These are phyloP conservation scores for Mucuna pruriens DNA, from an alignment of 306 rosid species.

Conservation along the genomic window DNA sequence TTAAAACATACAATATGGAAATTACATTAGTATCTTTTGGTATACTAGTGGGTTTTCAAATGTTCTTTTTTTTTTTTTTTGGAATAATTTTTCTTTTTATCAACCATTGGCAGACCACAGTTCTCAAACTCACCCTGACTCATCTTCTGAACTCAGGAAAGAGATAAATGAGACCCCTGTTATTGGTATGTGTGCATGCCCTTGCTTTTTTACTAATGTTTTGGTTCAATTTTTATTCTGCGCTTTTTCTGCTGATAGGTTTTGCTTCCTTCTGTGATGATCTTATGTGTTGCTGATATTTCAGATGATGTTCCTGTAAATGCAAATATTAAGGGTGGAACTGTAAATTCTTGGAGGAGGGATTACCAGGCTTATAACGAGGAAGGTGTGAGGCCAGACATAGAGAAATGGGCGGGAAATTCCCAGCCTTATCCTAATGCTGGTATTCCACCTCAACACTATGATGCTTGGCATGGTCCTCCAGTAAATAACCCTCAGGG, in stretches of 20 bases:
- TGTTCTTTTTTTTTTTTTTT: slow-evolving; percentile 6
- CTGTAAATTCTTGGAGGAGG: slow-evolving; percentile 66
- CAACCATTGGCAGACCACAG: slow-evolving; percentile 53
- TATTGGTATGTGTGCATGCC: slow-evolving; percentile 58
- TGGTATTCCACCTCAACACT: slow-evolving; percentile 71
- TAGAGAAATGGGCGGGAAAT: slow-evolving; percentile 87
- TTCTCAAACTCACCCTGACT: slow-evolving; percentile 64
- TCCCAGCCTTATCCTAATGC: slow-evolving; percentile 73
- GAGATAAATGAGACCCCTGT: slow-evolving; percentile 54
- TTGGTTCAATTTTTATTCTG: slow-evolving; percentile 27
- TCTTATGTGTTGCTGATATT: slow-evolving; percentile 35
- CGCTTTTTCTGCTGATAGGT: slow-evolving; percentile 29
- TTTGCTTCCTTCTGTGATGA: slow-evolving; percentile 9
- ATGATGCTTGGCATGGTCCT: slow-evolving; percentile 82
- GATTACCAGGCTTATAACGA: slow-evolving; percentile 59
- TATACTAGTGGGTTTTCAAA: neutral
- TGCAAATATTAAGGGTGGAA: slow-evolving; percentile 51
- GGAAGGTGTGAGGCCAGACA: slow-evolving; percentile 64
- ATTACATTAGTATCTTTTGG: neutral
- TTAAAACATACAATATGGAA: slow-evolving; percentile 16
- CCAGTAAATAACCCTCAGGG: slow-evolving; percentile 81
- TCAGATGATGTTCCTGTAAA: slow-evolving; percentile 63
- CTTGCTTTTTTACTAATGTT: slow-evolving; percentile 13
- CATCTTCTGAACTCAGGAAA: slow-evolving; percentile 57
- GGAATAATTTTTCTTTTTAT: slow-evolving; percentile 33